Conservation (phyloP, 1,139 yeast species). For the Nakaseomyces glabratus region DNA sequence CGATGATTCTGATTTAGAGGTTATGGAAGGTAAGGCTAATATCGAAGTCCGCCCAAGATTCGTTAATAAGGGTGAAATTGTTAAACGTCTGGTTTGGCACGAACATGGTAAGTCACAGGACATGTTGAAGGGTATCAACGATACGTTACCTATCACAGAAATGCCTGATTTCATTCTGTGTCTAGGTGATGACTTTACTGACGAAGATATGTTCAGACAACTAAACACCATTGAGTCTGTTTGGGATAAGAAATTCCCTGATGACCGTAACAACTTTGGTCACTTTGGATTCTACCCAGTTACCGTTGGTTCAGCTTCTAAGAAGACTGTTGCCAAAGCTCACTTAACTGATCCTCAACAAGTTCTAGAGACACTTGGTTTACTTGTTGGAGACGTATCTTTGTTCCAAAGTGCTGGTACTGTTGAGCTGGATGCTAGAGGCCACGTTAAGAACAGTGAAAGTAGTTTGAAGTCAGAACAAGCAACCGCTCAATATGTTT, state of each 20-base stretch:
- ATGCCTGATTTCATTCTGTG: conserved; percentile 81
- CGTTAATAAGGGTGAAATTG: conserved; percentile 96
- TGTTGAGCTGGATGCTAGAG: conserved; percentile 65
- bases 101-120: conserved; percentile 42
- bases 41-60: conserved; percentile 91
- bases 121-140: conserved; percentile 30
- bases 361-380: conserved; percentile 77
- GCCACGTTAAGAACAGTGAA: conserved; percentile 42
- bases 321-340: conserved; percentile 78
- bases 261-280: conserved; percentile 39
- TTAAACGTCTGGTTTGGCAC: conserved; percentile 60
- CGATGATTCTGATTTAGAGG: conserved; percentile 72
- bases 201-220: conserved; percentile 91
- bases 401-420: conserved; percentile 70
- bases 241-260: conserved; percentile 32
- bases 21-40: conserved; percentile 96
- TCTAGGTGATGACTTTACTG: conserved; percentile 92
- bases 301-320: conserved; percentile 92
- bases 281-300: conserved; percentile 72
- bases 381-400: conserved; percentile 66
- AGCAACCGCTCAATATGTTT: conserved; percentile 26
- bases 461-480: conserved; percentile 30
- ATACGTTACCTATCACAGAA: conserved; percentile 38
- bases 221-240: conserved; percentile 49
- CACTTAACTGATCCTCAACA: conserved; percentile 81